These are phyloP conservation scores for Cordyceps cateniannulata DNA, from an alignment of 2,329 filamentous ascomycete genomes.

Conservation along the genomic window DNA sequence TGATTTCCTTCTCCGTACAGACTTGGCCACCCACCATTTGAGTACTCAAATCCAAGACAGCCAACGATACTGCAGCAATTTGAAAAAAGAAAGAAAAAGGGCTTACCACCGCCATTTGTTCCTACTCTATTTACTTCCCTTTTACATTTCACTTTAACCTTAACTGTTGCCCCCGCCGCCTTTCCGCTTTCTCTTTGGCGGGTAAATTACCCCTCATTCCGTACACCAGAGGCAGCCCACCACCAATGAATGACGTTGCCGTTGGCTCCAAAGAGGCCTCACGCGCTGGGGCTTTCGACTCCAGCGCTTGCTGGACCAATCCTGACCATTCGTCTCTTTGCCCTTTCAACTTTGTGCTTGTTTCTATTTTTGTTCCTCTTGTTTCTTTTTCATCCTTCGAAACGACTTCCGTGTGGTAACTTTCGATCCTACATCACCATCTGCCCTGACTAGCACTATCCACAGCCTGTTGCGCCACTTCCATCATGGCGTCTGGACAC, in stretches of 20 bases:
- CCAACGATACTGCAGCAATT: too few species aligned
- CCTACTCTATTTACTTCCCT: too few species aligned
- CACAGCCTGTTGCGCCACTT: not conserved
- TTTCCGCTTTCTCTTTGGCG: not conserved
- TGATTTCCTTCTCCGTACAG: too few species aligned
- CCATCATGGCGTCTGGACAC: conserved; percentile 37
- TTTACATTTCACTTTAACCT: not conserved
- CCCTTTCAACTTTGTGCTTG: not conserved
- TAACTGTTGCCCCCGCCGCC: not conserved
- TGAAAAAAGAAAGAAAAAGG: too few species aligned
- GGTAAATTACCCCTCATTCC: conserved; percentile 1
- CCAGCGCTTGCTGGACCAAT: conserved; percentile 9
- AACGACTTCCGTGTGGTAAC: not conserved
- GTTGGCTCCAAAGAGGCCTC: conserved; percentile 1
- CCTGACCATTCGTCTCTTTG: not conserved
- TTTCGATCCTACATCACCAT: not conserved
- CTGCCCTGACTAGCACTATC: not conserved
- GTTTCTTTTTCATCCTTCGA: not conserved
- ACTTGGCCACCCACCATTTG: too few species aligned
- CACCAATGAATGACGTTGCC: conserved; percentile 7
- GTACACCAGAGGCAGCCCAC: not conserved
- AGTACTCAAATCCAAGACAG: too few species aligned
- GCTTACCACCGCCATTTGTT: too few species aligned
- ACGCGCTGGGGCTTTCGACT: not conserved
- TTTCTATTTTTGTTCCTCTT: not conserved